phyloP scores from a whole-genome alignment of 164 flowering plant genomes.

The Vitis labrusca region DNA sequence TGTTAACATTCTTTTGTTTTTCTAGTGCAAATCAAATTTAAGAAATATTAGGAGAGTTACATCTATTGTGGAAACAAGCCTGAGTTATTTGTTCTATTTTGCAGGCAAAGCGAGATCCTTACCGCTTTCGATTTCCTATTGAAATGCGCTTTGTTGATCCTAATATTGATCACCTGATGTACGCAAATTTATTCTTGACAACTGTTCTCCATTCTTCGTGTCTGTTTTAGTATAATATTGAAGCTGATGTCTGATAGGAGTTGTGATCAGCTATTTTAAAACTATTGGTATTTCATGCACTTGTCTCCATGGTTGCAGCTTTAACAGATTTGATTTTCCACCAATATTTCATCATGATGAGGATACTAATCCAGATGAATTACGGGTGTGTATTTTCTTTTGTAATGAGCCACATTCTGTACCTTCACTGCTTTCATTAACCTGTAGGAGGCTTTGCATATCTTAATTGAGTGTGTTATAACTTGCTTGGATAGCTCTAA shows the following conservation, averaged over 20 bases:
- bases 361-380: constrained; percentile 81
- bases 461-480: background rate
- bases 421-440: background rate
- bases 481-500: background rate
- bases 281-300: background rate
- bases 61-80: background rate
- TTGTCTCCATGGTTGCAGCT: constrained; percentile 54
- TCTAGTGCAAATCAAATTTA: too few relatives aligned
- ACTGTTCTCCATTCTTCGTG: background rate
- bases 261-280: background rate
- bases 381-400: constrained; percentile 55
- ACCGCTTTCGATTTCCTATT: constrained; percentile 89
- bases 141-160: constrained; percentile 96
- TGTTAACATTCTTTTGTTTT: background rate
- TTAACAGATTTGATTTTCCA: constrained; percentile 87
- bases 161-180: constrained; percentile 94
- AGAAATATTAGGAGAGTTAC: constrained; percentile 4
- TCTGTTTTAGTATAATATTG: background rate
- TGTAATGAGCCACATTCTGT: background rate
- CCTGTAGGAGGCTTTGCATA: background rate
- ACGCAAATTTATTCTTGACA: constrained; percentile 23
- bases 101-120: constrained; percentile 98
- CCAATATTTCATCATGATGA: constrained; percentile 92
- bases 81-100: constrained; percentile 18
- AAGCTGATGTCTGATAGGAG: background rate